These are phyloP conservation scores for Kazachstania sp. DNA, from an alignment of 1,139 yeast genomes.

Conservation along the genomic window DNA sequence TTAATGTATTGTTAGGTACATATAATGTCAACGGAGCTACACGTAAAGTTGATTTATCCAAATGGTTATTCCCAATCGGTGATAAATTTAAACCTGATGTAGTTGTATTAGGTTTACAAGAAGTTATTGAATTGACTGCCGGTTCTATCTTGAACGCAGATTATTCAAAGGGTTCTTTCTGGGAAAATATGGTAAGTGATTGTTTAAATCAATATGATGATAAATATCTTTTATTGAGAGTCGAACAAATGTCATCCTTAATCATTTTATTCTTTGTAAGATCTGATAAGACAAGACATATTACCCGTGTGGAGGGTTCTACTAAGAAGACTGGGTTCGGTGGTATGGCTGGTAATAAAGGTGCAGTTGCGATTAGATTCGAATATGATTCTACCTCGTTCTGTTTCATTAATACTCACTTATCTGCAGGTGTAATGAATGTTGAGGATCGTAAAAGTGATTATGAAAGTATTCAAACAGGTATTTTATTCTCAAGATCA, in stretches of 20 bases:
- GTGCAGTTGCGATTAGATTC: conserved; percentile 82
- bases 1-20: conserved; percentile 54
- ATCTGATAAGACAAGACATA: conserved; percentile 48
- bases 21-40: conserved; percentile 62
- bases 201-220: conserved; percentile 44
- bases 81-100: conserved; percentile 46
- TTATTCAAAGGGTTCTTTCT: conserved; percentile 52
- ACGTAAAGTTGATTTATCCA: conserved; percentile 43
- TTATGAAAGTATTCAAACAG: conserved; percentile 69
- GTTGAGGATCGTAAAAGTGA: conserved; percentile 83
- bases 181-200: conserved; percentile 51
- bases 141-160: conserved; percentile 83
- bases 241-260: conserved; percentile 75
- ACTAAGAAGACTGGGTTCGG: conserved; percentile 84
- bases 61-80: conserved; percentile 49
- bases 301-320: conserved; percentile 71
- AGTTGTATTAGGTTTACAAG: conserved; percentile 87
- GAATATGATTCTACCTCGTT: conserved; percentile 68
- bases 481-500: conserved; percentile 69
- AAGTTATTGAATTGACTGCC: conserved; percentile 83
- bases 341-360: conserved; percentile 87
- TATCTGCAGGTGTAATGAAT: conserved; percentile 88
- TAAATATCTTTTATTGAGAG: conserved; percentile 46
- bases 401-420: conserved; percentile 81
- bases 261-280: conserved; percentile 63